Evolutionary conservation across 345 rosid genomes (phyloP), one percentile per base, ranked within the genome.

Genomic region (Heritiera littoralis): DNA sequence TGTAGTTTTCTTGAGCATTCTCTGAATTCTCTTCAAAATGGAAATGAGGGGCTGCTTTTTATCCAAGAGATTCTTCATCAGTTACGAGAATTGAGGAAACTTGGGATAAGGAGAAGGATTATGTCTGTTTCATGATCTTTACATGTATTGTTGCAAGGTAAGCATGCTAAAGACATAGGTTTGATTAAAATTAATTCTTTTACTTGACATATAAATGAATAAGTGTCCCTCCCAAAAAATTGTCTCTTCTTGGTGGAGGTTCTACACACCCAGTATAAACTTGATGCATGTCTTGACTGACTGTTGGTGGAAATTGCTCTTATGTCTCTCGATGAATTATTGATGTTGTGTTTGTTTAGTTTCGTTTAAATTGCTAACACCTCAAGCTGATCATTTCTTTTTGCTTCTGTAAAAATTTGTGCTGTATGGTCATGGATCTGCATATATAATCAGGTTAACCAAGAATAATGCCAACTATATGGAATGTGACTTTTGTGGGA

Each of bases 61-160:
- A 81, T 88, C 79, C 80, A 82, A 82, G 86, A 89, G 73, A 87
- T 88, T 77, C 87, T 85, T 78, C 80, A 41, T 61, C 87, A 81
- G 76, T 87, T 88, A 75, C 88, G 83, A 76, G 86, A 87, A 73
- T 66, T 87, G 48, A 73, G 82, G 73, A 85, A 77, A 77, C 71
- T 70, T 46, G 79, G 77, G 35, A 54, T 78, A 52, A 77, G 54
- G 68, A 75, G 80, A 59, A 83, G 83, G 63, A 48, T 74, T 30
- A 49, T 10, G 40, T 58, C 83, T 68, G 60, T 52, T 82, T 71
- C 83, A 40, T 81, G 77, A 83, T 67, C 45, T 74, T 10, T 77
- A 65, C 6, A 63, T 18, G 70, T 77, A n/a, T 18, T 67, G 28
- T 68, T 64, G 5, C 40, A 17, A 30, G 80, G 82, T 74, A 71